Evolutionary conservation across 2,329 filamentous ascomycete species (phyloP), one percentile per base, ranked within the genome.

Genomic region (Elsinoe batatas): DNA sequence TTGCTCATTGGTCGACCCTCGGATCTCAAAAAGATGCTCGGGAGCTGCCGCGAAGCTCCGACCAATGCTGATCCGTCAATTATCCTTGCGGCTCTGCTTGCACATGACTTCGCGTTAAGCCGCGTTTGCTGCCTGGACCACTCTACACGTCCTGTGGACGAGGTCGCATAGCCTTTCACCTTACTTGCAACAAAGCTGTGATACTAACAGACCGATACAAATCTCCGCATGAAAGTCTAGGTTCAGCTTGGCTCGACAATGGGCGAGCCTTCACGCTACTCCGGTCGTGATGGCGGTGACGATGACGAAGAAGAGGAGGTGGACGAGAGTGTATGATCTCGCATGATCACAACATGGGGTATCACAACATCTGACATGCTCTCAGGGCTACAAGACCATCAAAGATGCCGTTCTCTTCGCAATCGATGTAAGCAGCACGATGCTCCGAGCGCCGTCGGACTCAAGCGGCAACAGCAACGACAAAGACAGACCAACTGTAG

Each of bases 401-500:
- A 96, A 95, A 73, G 93, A 98, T 82, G 93, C 93, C n/a, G 81
- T 97, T n/a, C 78, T 98, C 20, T 91, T 98, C 68, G 91, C 90
- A 12, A 95, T 98, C 64, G 87, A 97, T 61, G 71, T 97, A 66
- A 96, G 87, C 76, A 72, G 82, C 36, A 90, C 89, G 0, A 98
- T 97, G 91, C 75, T 97, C 60, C 74, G 69, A 62, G 74, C 74
- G 40, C 88, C 88, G 18, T 79, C 82, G 2, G 72, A 77, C 2
- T 78, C 78, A 5, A 77, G 80, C 58, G 79, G 83, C 51, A 95
- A 88, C 71, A 91, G 90, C 68, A 81, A 83, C 42, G 85, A 88
- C 61, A 82, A 77, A 57, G 88, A 91, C 64, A 91, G 87, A 43
- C 83, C 91, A 3, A 78, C 89, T 0, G 79, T 85, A 53, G 91